Evolutionary conservation across 306 rosid genomes (phyloP).

Genomic region (Arachis hypogaea): DNA sequence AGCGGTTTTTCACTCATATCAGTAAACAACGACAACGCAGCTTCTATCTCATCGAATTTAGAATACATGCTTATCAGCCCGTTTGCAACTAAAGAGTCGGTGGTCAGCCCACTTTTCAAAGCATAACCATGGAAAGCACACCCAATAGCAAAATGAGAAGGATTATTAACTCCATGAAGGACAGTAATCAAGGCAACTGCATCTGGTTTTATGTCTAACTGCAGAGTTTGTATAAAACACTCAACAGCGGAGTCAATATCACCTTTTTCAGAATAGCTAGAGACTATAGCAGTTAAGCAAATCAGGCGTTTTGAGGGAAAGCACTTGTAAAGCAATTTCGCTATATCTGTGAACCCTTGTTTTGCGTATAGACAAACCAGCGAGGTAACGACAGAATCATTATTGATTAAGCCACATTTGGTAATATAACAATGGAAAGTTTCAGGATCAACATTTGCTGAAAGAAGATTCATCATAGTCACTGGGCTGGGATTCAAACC

Average conservation of each 20-base stretch:
- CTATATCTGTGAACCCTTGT: conserved; percentile 49
- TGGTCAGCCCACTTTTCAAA: conserved; percentile 55
- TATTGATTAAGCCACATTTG: conserved; percentile 55
- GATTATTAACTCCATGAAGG: conserved; percentile 65
- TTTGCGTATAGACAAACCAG: conserved; percentile 69
- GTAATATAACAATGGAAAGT: conserved; percentile 55
- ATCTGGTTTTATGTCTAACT: conserved; percentile 59
- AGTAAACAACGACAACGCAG: conserved; percentile 54
- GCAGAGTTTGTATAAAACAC: conserved; percentile 53
- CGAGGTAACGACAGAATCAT: conserved; percentile 67
- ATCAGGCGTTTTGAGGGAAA: conserved; percentile 59
- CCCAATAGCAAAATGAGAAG: conserved; percentile 58
- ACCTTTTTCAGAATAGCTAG: conserved; percentile 65
- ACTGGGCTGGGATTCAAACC: conserved; percentile 59
- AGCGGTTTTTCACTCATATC: conserved; percentile 53
- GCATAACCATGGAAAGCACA: conserved; percentile 69
- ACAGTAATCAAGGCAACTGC: conserved; percentile 73
- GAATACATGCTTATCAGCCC: conserved; percentile 83
- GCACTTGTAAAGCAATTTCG: conserved; percentile 52
- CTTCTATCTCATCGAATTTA: conserved; percentile 62
- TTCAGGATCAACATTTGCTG: conserved; percentile 61
- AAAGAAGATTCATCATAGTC: conserved; percentile 67
- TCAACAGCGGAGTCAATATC: conserved; percentile 50
- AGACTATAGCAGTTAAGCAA: conserved; percentile 66
- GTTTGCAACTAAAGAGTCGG: conserved; percentile 60